A percentile compares a stretch with the other conserved stretches of the same genome.
Conservation (phyloP, 2,329 filamentous ascomycete genomes). For the Parascedosporium putredinis region DNA sequence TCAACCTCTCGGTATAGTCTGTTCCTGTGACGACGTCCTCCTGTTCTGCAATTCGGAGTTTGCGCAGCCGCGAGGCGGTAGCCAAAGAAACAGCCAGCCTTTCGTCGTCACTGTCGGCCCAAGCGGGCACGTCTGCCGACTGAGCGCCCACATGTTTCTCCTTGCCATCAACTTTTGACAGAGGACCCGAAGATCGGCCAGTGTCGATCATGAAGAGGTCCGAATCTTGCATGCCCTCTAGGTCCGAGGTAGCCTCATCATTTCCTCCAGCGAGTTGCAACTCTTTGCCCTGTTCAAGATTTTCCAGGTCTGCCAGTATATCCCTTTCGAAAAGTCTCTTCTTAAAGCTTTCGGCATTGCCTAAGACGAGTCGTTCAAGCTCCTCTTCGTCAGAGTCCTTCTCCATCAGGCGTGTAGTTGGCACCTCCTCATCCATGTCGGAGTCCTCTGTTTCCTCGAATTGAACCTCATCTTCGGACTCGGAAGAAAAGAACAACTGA, state of each 20-base stretch:
- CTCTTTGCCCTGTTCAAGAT: slow-evolving; percentile 20
- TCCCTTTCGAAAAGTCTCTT: slow-evolving; percentile 56
- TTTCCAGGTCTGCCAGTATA: slow-evolving; percentile 21
- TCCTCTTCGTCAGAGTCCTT: slow-evolving; percentile 79
- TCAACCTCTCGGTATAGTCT: slow-evolving; percentile 72
- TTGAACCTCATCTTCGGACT: slow-evolving; percentile 13
- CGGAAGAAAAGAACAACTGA: slow-evolving; percentile 13
- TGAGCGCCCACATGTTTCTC: slow-evolving; percentile 11
- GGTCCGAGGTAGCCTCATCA: slow-evolving; percentile 24
- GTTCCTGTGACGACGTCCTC: slow-evolving; percentile 81
- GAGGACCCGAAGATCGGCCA: slow-evolving; percentile 27
- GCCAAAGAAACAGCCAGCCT: slow-evolving; percentile 74
- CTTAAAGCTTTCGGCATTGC: slow-evolving; percentile 73
- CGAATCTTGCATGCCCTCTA: slow-evolving; percentile 57
- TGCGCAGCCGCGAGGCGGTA: slow-evolving; percentile 63
- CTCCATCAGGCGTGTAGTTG: slow-evolving; percentile 28
- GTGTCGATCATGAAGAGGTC: slow-evolving; percentile 76
- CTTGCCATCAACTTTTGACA: too few relatives aligned
- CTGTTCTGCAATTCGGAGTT: slow-evolving; percentile 67
- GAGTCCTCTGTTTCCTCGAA: slow-evolving; percentile 20
- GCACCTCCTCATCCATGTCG: slow-evolving; percentile 15
- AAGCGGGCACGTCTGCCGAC: slow-evolving; percentile 45
- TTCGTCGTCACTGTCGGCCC: slow-evolving; percentile 96
- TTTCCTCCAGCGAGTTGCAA: slow-evolving; percentile 17
- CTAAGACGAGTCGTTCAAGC: slow-evolving; percentile 80